These are phyloP conservation scores for Solanum pimpinellifolium DNA, from an alignment of 257 asterid genomes.

Conservation along the genomic window DNA sequence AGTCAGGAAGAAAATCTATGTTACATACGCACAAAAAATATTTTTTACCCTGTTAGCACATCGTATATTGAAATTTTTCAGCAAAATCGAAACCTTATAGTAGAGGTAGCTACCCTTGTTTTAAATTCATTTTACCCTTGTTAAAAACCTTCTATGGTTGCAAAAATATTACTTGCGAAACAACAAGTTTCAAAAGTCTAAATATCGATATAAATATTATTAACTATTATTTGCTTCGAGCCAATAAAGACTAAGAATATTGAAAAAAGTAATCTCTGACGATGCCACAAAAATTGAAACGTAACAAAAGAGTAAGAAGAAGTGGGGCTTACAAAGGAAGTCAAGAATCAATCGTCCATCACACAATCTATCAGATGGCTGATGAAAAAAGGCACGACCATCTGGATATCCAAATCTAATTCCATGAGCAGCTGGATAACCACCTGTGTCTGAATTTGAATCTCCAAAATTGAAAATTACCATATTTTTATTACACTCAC, in stretches of 20 bases:
- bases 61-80: neutral
- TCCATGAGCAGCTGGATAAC: slow-evolving; percentile 26
- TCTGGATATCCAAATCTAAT: slow-evolving; percentile 15
- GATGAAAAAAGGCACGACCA: slow-evolving; percentile 25
- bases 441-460: slow-evolving; percentile 49
- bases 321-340: slow-evolving; percentile 22
- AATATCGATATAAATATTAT: neutral
- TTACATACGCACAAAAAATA: neutral
- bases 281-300: neutral
- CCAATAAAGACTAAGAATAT: neutral
- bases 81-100: neutral
- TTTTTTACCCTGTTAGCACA: neutral
- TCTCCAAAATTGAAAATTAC: slow-evolving; percentile 44
- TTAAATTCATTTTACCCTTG: neutral
- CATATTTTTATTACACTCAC: slow-evolving; percentile 11
- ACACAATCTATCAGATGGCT: slow-evolving; percentile 5
- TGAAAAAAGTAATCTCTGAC: too few relatives aligned
- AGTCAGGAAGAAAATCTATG: too few relatives aligned
- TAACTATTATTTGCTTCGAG: neutral
- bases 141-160: neutral
- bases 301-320: neutral
- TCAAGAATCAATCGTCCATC: slow-evolving; percentile 18
- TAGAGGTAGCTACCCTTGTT: neutral
- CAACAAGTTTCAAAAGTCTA: neutral
- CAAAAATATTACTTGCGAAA: neutral